Evolutionary conservation across 2,329 filamentous ascomycete genomes (phyloP).

Genomic region (Tolypocladium amazonense): DNA sequence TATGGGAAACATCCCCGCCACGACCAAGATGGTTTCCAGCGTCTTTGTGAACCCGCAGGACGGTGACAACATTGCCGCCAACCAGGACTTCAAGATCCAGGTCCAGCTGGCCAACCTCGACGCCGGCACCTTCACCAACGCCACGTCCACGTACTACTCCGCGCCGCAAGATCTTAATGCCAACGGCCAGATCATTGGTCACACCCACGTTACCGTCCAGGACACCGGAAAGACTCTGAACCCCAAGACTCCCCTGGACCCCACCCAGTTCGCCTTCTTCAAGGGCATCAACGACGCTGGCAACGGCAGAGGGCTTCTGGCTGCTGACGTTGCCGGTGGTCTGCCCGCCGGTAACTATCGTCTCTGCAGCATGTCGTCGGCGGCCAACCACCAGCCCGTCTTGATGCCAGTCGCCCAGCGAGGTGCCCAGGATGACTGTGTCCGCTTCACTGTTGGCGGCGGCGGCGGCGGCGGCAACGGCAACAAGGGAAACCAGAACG

Average conservation of each 20-base stretch:
- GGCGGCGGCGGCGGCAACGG: slow-evolving; percentile 6
- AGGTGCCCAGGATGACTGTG: slow-evolving; percentile 56
- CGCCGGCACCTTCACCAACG: slow-evolving; percentile 51
- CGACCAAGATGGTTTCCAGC: slow-evolving; percentile 45
- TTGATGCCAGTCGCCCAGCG: slow-evolving; percentile 58
- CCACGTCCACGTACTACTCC: slow-evolving; percentile 48
- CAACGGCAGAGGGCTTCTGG: slow-evolving; percentile 42
- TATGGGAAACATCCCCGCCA: slow-evolving; percentile 51
- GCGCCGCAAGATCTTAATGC: slow-evolving; percentile 43
- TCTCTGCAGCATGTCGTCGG: slow-evolving; percentile 50
- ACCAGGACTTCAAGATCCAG: slow-evolving; percentile 41
- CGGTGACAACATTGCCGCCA: slow-evolving; percentile 32
- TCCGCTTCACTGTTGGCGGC: slow-evolving; percentile 42
- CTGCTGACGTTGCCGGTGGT: slow-evolving; percentile 43
- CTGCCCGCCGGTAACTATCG: slow-evolving; percentile 54
- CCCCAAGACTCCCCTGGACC: slow-evolving; percentile 40
- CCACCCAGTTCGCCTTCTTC: slow-evolving; percentile 49
- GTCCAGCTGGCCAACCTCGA: slow-evolving; percentile 42
- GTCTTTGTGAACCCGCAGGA: slow-evolving; percentile 43
- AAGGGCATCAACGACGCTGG: slow-evolving; percentile 56
- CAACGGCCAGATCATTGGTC: slow-evolving; percentile 42
- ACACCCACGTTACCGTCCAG: slow-evolving; percentile 50
- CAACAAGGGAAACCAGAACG: slow-evolving; percentile 7
- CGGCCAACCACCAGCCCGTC: slow-evolving; percentile 58
- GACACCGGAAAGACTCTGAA: slow-evolving; percentile 39